Evolutionary conservation across 306 rosid species (phyloP).

Genomic region (Begonia fuchsioides): DNA sequence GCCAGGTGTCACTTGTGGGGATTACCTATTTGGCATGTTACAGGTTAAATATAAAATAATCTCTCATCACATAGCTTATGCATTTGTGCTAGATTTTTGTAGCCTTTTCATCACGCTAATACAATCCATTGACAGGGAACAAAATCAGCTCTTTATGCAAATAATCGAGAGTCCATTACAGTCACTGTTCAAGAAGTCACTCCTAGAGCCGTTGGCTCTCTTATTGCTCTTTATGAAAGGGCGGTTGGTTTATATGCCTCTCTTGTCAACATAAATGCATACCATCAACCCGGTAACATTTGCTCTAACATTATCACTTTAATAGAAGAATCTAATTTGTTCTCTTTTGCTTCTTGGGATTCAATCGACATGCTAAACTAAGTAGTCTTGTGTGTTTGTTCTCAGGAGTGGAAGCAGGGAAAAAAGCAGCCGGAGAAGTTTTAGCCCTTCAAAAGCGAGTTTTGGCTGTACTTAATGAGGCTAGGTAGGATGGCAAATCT

Average conservation of each 20-base stretch:
- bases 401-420: constrained; percentile 92
- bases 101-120: too few relatives aligned
- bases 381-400: not conserved
- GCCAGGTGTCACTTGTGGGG: constrained; percentile 98
- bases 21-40: constrained; percentile 96
- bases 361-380: too few relatives aligned
- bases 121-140: constrained; percentile 41
- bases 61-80: too few relatives aligned
- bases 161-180: constrained; percentile 69
- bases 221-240: constrained; percentile 83
- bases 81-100: too few relatives aligned
- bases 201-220: constrained; percentile 83
- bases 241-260: constrained; percentile 96
- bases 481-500: constrained; percentile 36
- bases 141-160: constrained; percentile 77
- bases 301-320: not conserved
- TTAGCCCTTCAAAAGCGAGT: constrained; percentile 92
- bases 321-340: too few relatives aligned
- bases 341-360: too few relatives aligned
- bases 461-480: constrained; percentile 70
- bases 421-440: constrained; percentile 86
- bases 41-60: constrained; percentile 33
- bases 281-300: constrained; percentile 86
- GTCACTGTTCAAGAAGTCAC: constrained; percentile 91
- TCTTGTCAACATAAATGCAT: constrained; percentile 77